These are phyloP conservation scores for Catharanthus roseus DNA, from an alignment of 257 asterid genomes.

Conservation along the genomic window DNA sequence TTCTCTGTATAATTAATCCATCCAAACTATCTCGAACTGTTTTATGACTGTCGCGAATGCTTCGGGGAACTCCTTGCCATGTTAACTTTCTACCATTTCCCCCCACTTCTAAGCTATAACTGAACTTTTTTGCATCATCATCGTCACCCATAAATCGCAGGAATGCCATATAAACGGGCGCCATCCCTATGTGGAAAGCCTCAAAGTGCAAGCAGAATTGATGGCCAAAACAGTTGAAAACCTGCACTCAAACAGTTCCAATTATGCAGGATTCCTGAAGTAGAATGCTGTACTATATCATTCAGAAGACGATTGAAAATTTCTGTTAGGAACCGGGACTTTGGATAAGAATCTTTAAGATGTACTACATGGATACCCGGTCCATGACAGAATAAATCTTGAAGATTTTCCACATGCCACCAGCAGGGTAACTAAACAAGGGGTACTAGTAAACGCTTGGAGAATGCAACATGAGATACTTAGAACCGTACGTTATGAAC, in stretches of 20 bases:
- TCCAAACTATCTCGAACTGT: slow-evolving; percentile 34
- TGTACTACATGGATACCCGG: too few species aligned
- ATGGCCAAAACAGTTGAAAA: slow-evolving; percentile 39
- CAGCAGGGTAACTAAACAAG: not conserved
- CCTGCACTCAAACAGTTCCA: slow-evolving; percentile 17
- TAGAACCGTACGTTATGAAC: not conserved
- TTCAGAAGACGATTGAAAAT: too few species aligned
- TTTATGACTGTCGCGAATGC: slow-evolving; percentile 34
- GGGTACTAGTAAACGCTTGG: not conserved
- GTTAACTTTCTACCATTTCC: slow-evolving; percentile 31
- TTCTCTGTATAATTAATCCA: slow-evolving; percentile 32
- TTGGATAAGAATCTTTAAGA: too few species aligned
- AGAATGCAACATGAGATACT: not conserved
- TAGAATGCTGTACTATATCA: too few species aligned
- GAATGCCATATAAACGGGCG: slow-evolving; percentile 39
- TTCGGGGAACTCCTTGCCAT: slow-evolving; percentile 40
- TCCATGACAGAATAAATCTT: too few species aligned
- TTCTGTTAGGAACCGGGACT: too few species aligned
- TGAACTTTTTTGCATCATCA: slow-evolving; percentile 28
- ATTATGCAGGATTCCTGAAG: too few species aligned
- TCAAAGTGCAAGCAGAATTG: slow-evolving; percentile 36
- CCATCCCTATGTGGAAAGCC: slow-evolving; percentile 31
- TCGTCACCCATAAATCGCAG: slow-evolving; percentile 39
- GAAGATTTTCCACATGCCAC: too few species aligned
- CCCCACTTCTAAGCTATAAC: slow-evolving; percentile 36